Evolutionary conservation across 169 alveolate genomes (phyloP), one percentile per base, ranked within the genome.

Genomic region (Babesia bovis): DNA sequence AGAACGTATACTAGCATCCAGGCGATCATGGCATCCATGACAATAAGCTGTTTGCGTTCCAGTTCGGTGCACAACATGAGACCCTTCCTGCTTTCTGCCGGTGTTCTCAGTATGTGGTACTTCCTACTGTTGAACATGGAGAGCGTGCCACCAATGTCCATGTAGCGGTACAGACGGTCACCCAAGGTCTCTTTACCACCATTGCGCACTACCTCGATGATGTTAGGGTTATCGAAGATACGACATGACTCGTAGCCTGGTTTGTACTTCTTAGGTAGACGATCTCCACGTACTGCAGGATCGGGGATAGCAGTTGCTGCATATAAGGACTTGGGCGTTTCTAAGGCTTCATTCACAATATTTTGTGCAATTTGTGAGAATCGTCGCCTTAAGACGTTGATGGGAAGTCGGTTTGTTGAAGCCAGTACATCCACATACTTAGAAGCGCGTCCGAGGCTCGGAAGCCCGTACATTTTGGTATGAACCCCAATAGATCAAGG

Each of bases 221-320:
- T 70, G 77, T 79, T 79, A 13, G 87, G 87, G 71, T 79, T 79
- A 66, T 79, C 83, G 41, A 79, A 79, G 15, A 79, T 77, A 25
- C 85, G 69, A 44, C 85, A 77, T 7, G 85, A 77, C 50, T 77
- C 53, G 65, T 55, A 63, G 9, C 85, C 85, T 15, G 75, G 78
- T 36, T 66, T 13, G 61, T 77, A 53, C 25, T 41, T 19, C 44
- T 56, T 13, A 19, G 68, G 71, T 36, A 66, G 56, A 21, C 41
- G 32, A 15, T 35, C 50, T 38, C 69, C 69, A 35, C 40, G 28
- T 32, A 77, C 66, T 5, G 55, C 4, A 28, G 70, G 78, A 30
- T 60, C 26, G 19, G 85, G 75, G n/a, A 21, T 33, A 2, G 85
- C 85, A 0, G 85, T 63, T 10, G 63, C 59, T 41, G 36, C 66